phyloP scores from a whole-genome alignment of 2,329 filamentous ascomycete genomes.

The Teratosphaeria zuluensis region DNA sequence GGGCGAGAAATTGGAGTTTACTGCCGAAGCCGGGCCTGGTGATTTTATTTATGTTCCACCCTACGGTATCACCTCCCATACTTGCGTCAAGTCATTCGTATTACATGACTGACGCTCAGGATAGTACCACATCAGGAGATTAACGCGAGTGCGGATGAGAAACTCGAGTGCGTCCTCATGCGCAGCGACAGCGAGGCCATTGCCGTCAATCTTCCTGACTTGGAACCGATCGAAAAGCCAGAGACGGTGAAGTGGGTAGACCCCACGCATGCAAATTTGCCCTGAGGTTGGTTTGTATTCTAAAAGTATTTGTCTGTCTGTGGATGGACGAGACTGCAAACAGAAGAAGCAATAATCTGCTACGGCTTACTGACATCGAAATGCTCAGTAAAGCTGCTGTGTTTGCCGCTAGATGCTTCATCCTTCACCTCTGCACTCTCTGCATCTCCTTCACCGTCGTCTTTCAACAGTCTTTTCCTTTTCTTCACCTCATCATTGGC shows the following conservation, averaged over 20 bases:
- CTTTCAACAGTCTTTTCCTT: too few relatives aligned
- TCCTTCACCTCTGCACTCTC: too few relatives aligned
- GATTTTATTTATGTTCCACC: conserved; percentile 40
- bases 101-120: neutral
- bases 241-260: conserved; percentile 37
- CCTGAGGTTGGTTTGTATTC: neutral
- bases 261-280: conserved; percentile 27
- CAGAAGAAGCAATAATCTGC: too few relatives aligned
- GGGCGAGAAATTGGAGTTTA: conserved; percentile 37
- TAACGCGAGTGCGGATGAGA: conserved; percentile 33
- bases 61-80: conserved; percentile 15
- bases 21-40: conserved; percentile 36
- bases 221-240: conserved; percentile 35
- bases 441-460: too few relatives aligned
- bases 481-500: too few relatives aligned
- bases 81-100: neutral
- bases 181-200: conserved; percentile 35
- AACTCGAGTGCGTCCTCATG: conserved; percentile 35
- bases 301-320: too few relatives aligned
- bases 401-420: too few relatives aligned
- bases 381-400: too few relatives aligned
- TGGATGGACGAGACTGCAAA: too few relatives aligned
- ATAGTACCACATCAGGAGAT: conserved; percentile 36
- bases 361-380: too few relatives aligned
- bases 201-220: conserved; percentile 35